These are phyloP conservation scores for Entelexis sorbosivorans DNA, from an alignment of 1,139 yeast genomes.

Conservation along the genomic window DNA sequence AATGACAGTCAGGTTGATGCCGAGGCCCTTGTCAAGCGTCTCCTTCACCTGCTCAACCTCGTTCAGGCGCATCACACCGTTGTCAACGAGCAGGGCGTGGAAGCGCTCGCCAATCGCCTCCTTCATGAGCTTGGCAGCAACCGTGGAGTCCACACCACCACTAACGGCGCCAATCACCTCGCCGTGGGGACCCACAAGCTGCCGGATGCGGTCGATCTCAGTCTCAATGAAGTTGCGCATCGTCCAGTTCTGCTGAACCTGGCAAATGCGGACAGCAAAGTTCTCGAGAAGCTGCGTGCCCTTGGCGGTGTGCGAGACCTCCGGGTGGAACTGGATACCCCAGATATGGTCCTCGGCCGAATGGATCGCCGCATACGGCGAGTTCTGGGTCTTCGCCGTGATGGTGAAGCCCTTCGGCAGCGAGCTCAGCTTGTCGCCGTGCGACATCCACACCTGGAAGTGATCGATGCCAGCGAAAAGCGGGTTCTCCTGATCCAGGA, in stretches of 20 bases:
- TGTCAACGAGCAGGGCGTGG: slow-evolving; percentile 96
- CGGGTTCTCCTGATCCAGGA: slow-evolving; percentile 54
- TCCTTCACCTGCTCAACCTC: slow-evolving; percentile 82
- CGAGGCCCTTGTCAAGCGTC: slow-evolving; percentile 84
- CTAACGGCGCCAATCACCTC: slow-evolving; percentile 99
- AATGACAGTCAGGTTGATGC: slow-evolving; percentile 85
- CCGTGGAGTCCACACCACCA: slow-evolving; percentile 99
- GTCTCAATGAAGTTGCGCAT: slow-evolving; percentile 97
- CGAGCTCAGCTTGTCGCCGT: slow-evolving; percentile 88
- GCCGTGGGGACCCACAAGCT: slow-evolving; percentile 90
- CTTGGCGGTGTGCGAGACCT: slow-evolving; percentile 89
- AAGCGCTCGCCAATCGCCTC: slow-evolving; percentile 98
- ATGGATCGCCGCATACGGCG: slow-evolving; percentile 90
- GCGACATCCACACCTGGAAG: slow-evolving; percentile 99
- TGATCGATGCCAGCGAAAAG: slow-evolving; percentile 81
- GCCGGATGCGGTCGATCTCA: slow-evolving; percentile 83
- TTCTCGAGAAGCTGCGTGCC: slow-evolving; percentile 81
- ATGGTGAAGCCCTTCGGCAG: slow-evolving; percentile 82
- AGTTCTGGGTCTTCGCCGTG: slow-evolving; percentile 85
- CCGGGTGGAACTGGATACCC: slow-evolving; percentile 99
- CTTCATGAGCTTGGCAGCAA: slow-evolving; percentile 95
- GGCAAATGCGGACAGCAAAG: slow-evolving; percentile 85
- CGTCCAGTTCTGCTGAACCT: slow-evolving; percentile 85
- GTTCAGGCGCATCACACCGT: slow-evolving; percentile 92
- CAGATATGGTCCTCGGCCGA: slow-evolving; percentile 61